Evolutionary conservation across 257 asterid species (phyloP).

Genomic region (Pogostemon cablin): DNA sequence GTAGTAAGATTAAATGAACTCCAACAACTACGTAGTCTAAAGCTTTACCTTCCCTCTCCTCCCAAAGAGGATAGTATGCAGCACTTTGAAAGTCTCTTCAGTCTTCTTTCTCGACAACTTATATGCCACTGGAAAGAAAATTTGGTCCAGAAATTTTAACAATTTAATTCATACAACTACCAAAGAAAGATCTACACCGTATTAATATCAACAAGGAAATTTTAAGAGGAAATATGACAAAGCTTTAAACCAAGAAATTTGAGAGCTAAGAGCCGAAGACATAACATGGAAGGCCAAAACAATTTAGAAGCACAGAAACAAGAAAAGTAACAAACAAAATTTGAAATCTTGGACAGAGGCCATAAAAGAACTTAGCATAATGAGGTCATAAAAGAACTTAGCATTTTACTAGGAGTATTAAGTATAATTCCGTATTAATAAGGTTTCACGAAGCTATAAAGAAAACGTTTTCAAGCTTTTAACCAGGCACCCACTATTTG

Average conservation of each 20-base stretch:
- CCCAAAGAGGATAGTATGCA: constrained; percentile 77
- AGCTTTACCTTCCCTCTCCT: constrained; percentile 87
- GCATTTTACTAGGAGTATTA: constrained; percentile 1
- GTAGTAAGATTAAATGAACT: constrained; percentile 14
- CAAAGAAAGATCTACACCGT: constrained; percentile 11
- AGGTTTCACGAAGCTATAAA: neutral
- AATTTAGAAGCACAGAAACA: neutral
- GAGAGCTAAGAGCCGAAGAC: constrained; percentile 3
- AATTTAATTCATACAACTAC: constrained; percentile 24
- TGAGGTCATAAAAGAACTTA: neutral
- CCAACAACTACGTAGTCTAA: constrained; percentile 20
- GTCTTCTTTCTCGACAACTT: constrained; percentile 79
- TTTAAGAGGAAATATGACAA: neutral
- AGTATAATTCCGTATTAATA: neutral
- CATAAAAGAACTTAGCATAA: neutral
- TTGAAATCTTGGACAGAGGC: neutral
- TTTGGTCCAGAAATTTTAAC: constrained; percentile 24
- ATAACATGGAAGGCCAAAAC: constrained; percentile 6
- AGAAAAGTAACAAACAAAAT: neutral
- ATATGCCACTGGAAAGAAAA: constrained; percentile 68
- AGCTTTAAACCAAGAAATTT: neutral
- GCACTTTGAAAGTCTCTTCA: constrained; percentile 77
- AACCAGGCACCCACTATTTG: neutral
- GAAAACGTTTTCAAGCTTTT: neutral
- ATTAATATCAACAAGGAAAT: neutral